Evolutionary conservation across 352 stramenopile genomes (phyloP), one percentile per base, ranked within the genome.

Genomic region (Phytopythium mirpurense): DNA sequence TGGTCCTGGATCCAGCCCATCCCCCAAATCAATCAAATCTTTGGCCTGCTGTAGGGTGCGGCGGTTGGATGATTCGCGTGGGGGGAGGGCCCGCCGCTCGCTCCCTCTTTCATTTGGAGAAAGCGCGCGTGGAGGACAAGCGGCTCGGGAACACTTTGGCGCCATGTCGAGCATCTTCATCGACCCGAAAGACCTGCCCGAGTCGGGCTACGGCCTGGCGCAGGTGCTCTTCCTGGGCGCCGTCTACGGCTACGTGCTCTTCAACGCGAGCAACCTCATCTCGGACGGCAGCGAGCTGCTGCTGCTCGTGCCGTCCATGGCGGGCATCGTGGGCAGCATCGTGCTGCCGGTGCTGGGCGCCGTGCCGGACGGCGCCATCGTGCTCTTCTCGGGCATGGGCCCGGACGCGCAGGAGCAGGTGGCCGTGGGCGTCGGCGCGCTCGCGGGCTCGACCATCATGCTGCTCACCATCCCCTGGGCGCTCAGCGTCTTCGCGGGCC

Each of bases 371-470:
- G 96, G 93, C 43, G 94, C 94, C 27, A 98, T 99, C 60, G 96
- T 99, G 51, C 80, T 99, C 6, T 99, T 99, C 72, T 98, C 89
- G 11, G 96, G 96, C 21, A 92, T 90, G 78, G 84, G 86, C 9
- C 71, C 98, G 2, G 90, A 96, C 53, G 95, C 96, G 19, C 93
- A 98, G 68, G 74, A 98, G 60, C 94, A 98, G 48, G 78, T 99
- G 23, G 90, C 78, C 21, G 94, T 99, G 32, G 97, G 96, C 56
- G 93, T 99, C n/a, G 97, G 97, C 45, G 96, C 96, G 43, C 86
- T 99, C 29, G 96, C 97, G 1, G 97, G 96, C 50, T 98, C 90
- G 35, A 99, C 96, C n/a, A 99, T 99, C 66, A 98, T 99, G 95
- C 78, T 99, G 57, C 78, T 99, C 54, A 99, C 96, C n/a, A 95